A percentile compares a stretch with the other conserved stretches of the same genome.
Conservation (phyloP, 257 asterid species). For the Petunia secreta region DNA sequence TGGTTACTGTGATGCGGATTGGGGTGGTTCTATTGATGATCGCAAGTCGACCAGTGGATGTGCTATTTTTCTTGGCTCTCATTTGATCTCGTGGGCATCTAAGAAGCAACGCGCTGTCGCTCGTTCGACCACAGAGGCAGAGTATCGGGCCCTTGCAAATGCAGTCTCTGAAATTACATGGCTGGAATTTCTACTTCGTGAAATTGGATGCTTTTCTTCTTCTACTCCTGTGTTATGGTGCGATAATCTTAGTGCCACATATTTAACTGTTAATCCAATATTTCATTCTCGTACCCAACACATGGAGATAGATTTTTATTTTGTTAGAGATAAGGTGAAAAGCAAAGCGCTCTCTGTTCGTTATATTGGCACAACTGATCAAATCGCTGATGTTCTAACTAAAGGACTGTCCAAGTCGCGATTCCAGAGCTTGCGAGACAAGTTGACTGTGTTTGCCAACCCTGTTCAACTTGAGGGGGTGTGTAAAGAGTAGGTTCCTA, state of each 20-base stretch:
- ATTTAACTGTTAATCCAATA: background rate
- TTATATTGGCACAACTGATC: no score
- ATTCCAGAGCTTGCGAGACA: no score
- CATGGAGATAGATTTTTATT: background rate
- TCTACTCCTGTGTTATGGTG: background rate
- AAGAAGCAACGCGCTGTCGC: background rate
- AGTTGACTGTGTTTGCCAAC: no score
- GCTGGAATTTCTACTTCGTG: background rate
- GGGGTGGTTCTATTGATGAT: background rate
- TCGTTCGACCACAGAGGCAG: background rate
- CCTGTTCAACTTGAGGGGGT: no score
- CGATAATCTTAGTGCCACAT: background rate
- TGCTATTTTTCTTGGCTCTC: background rate
- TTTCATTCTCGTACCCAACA: conserved; percentile 10
- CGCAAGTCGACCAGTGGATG: background rate
- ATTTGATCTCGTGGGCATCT: background rate
- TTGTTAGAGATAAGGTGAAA: background rate
- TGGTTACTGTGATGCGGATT: background rate
- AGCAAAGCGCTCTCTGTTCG: no score
- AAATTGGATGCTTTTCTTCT: background rate
- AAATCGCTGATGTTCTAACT: no score
- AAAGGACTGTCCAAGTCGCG: no score
- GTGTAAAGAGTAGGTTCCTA: no score
- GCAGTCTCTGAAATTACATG: background rate
- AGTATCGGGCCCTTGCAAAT: background rate